A percentile compares a stretch with the other conserved stretches of the same genome.
These are phyloP conservation scores for Gymnopilus junonius DNA, from an alignment of 768 basidiomycete genomes.

Conservation along the genomic window DNA sequence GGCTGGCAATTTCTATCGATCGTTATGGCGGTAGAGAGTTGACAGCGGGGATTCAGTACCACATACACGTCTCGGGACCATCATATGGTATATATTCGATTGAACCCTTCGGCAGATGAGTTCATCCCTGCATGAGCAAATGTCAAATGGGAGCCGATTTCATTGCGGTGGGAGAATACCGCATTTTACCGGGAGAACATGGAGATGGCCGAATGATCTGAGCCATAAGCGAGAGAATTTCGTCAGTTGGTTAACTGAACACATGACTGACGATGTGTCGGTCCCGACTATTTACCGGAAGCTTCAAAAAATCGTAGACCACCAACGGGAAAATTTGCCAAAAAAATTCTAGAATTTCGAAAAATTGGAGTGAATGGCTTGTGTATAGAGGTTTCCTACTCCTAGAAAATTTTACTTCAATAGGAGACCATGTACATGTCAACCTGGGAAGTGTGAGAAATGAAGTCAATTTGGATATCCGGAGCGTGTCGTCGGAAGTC, in stretches of 20 bases:
- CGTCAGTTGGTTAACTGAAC: background rate
- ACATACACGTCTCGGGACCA: background rate
- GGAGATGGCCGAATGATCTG: background rate
- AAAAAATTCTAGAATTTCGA: background rate
- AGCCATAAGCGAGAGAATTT: background rate
- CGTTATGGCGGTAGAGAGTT: background rate
- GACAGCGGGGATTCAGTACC: background rate
- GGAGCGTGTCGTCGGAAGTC: background rate
- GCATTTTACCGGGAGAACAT: background rate
- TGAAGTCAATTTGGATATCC: background rate
- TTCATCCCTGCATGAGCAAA: slow-evolving; percentile 1
- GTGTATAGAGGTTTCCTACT: background rate
- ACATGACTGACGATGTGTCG: background rate
- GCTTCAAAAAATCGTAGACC: background rate
- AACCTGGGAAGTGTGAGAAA: background rate
- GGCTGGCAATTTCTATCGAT: background rate
- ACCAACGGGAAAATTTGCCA: background rate
- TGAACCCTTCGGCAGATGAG: slow-evolving; percentile 1
- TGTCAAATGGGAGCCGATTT: background rate
- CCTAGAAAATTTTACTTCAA: background rate
- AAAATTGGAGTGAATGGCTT: background rate
- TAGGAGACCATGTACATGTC: background rate
- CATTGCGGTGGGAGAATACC: slow-evolving; percentile 1
- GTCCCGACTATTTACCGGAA: background rate
- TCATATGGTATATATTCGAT: slow-evolving; percentile 2